Conservation (phyloP, 805 yeast species). For the Suhomyces vadensis region DNA sequence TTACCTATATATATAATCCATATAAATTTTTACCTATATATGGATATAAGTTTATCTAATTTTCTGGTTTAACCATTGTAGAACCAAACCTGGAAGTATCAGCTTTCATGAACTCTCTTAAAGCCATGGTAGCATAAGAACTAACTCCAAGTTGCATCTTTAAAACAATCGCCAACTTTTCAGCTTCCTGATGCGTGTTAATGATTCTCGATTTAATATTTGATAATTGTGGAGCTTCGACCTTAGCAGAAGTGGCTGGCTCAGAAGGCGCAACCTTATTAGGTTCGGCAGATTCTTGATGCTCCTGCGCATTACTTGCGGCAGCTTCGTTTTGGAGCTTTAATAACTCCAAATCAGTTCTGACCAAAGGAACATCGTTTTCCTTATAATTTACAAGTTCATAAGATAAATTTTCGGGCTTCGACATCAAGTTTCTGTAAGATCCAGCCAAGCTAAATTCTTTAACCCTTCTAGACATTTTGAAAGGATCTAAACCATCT, state of each 20-base stretch:
- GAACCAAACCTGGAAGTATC: conserved; percentile 53
- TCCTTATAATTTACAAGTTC: conserved; percentile 59
- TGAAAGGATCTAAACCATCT: conserved; percentile 81
- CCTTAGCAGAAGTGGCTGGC: not conserved
- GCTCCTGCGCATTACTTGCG: conserved; percentile 9
- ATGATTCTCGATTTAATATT: conserved; percentile 2
- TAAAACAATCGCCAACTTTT: conserved; percentile 67
- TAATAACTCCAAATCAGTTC: conserved; percentile 68
- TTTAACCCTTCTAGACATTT: conserved; percentile 80
- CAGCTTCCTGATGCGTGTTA: conserved; percentile 11
- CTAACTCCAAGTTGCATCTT: conserved; percentile 79
- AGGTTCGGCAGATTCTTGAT: not conserved
- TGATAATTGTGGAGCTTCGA: not conserved
- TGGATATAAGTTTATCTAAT: too few species aligned
- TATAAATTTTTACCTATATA: too few species aligned
- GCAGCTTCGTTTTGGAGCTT: conserved; percentile 15
- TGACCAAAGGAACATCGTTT: conserved; percentile 68
- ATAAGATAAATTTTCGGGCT: conserved; percentile 65
- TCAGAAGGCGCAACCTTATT: too few species aligned
- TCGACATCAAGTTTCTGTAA: conserved; percentile 71
- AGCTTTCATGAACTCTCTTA: conserved; percentile 83
- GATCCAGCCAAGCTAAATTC: conserved; percentile 93
- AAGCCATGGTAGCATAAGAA: conserved; percentile 96
- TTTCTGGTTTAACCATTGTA: conserved; percentile 10
- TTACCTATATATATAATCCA: too few species aligned